Conservation (phyloP, 495 filamentous ascomycete genomes). For the Xylaria nigripes region DNA sequence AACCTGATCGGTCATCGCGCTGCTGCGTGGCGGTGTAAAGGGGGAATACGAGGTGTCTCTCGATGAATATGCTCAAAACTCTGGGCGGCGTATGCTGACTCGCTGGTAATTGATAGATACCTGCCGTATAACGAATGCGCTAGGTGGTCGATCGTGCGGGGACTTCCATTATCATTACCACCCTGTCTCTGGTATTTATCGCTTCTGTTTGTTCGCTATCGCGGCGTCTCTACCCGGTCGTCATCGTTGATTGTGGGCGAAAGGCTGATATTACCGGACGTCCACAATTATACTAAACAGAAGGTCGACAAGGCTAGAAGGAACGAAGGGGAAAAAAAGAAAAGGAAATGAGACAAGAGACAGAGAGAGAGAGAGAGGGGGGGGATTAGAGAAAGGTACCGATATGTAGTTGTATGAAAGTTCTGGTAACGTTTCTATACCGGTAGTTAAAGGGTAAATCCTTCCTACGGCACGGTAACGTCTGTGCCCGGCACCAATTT, state of each 20-base stretch:
- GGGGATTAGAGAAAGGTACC: slow-evolving; percentile 10
- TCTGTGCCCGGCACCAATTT: slow-evolving; percentile 6
- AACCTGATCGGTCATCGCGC: slow-evolving; percentile 42
- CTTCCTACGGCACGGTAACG: not conserved
- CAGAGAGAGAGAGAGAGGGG: slow-evolving; percentile 12
- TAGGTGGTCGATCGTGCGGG: slow-evolving; percentile 17
- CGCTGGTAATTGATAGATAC: slow-evolving; percentile 6
- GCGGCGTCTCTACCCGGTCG: slow-evolving; percentile 23
- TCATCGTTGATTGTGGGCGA: slow-evolving; percentile 23
- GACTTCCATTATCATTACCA: slow-evolving; percentile 14
- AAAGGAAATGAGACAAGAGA: slow-evolving; percentile 12
- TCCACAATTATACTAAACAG: slow-evolving; percentile 21
- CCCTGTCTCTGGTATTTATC: slow-evolving; percentile 3
- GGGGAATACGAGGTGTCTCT: slow-evolving; percentile 28
- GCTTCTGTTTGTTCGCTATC: slow-evolving; percentile 7
- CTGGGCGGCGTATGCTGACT: slow-evolving; percentile 13
- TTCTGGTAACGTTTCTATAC: not conserved
- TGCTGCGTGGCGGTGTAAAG: slow-evolving; percentile 30
- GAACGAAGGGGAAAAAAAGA: slow-evolving; percentile 4
- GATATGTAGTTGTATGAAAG: not conserved
- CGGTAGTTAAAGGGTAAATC: not conserved
- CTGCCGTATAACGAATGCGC: slow-evolving; percentile 13
- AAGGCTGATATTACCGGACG: slow-evolving; percentile 21
- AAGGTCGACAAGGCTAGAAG: slow-evolving; percentile 15
- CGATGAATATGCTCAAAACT: not conserved